Conservation (phyloP, 208 protist genomes). For the Acanthamoeba divionensis region DNA sequence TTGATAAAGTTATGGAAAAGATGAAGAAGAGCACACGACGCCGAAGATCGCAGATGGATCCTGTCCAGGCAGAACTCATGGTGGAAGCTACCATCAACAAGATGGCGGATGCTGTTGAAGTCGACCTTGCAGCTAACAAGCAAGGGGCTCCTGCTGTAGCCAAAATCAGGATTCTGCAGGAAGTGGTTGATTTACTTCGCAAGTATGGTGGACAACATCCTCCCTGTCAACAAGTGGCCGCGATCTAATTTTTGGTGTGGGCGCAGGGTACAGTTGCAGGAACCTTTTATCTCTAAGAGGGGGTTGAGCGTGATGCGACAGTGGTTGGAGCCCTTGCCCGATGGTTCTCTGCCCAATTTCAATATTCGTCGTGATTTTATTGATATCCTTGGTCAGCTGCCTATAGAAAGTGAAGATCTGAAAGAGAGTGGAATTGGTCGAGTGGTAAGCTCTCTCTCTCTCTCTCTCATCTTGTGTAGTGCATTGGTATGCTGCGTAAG, state of each 20-base stretch:
- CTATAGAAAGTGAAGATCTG: not conserved
- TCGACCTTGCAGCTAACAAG: not conserved
- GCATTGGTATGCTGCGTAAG: too few relatives aligned
- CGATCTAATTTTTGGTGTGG: not conserved
- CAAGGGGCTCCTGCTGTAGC: not conserved
- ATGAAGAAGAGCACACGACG: slow-evolving; percentile 36
- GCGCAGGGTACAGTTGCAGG: slow-evolving; percentile 16
- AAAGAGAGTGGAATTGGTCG: not conserved
- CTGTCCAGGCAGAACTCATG: not conserved
- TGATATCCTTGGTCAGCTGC: not conserved
- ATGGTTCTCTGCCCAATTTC: not conserved
- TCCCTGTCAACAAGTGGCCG: not conserved
- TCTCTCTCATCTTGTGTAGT: too few relatives aligned
- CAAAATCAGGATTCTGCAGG: slow-evolving; percentile 19
- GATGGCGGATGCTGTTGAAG: slow-evolving; percentile 4
- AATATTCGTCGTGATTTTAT: slow-evolving; percentile 19
- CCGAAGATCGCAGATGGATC: not conserved
- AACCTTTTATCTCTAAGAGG: not conserved
- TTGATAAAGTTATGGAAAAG: not conserved
- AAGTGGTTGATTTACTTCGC: not conserved
- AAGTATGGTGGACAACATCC: not conserved
- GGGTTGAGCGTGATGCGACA: not conserved
- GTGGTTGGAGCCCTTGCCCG: slow-evolving; percentile 6
- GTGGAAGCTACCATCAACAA: not conserved
- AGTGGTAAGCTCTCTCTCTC: too few relatives aligned